These are phyloP conservation scores for Apiospora phragmitis DNA, from an alignment of 2,329 filamentous ascomycete species.

Conservation along the genomic window DNA sequence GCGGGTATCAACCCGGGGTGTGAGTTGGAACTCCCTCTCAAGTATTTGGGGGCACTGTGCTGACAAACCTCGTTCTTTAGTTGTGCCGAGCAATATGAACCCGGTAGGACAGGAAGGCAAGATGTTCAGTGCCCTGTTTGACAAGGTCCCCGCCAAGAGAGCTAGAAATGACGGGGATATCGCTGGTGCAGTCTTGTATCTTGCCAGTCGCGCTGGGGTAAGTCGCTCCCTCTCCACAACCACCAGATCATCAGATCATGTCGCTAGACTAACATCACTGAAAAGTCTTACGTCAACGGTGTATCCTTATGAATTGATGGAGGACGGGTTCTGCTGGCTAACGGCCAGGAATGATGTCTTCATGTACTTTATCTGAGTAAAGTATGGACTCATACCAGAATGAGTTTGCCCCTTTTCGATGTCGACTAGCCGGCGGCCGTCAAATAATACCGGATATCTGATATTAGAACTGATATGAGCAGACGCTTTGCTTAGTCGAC, in stretches of 20 bases:
- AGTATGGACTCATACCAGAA: no score
- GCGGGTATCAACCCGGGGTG: constrained; percentile 35
- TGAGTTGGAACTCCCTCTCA: constrained; percentile 21
- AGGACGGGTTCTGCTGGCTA: constrained; percentile 30
- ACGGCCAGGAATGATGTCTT: constrained; percentile 23
- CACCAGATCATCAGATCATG: background rate
- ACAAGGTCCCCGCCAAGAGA: constrained; percentile 33
- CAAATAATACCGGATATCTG: background rate
- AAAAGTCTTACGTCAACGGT: constrained; percentile 32
- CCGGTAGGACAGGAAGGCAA: constrained; percentile 32
- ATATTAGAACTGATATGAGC: no score
- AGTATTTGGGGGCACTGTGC: background rate
- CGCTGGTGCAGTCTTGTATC: constrained; percentile 30
- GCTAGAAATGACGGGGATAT: constrained; percentile 33
- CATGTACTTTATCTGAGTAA: background rate
- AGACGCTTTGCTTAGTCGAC: background rate
- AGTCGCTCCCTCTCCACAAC: constrained; percentile 10
- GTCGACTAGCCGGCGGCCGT: no score
- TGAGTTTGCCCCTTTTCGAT: no score
- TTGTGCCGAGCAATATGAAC: constrained; percentile 37
- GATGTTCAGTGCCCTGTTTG: constrained; percentile 33
- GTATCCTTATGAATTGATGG: constrained; percentile 33
- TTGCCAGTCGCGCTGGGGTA: constrained; percentile 33
- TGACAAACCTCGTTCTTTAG: constrained; percentile 18
- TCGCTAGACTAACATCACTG: constrained; percentile 1